These are phyloP conservation scores for Bromus sterilis DNA, from an alignment of 176 grass and related monocot species.

Conservation along the genomic window DNA sequence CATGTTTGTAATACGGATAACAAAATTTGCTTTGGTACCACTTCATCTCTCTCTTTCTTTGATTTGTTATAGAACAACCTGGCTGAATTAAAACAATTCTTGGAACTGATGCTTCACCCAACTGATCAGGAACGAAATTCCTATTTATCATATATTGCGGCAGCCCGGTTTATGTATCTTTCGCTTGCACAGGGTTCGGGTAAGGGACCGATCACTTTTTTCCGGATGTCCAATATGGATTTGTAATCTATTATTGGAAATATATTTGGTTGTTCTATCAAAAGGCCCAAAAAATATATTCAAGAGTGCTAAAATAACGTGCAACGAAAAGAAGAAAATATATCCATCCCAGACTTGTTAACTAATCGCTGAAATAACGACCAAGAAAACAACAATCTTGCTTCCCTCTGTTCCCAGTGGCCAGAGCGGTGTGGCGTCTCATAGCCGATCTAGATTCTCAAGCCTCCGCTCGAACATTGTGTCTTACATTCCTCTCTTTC, in stretches of 20 bases:
- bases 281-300: background rate
- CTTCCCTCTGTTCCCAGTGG: slow-evolving; percentile 3
- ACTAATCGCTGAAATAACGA: slow-evolving; percentile 10
- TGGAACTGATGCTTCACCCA: slow-evolving; percentile 25
- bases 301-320: background rate
- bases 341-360: background rate
- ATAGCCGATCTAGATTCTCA: too few relatives aligned
- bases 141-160: slow-evolving; percentile 7
- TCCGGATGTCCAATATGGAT: too few relatives aligned
- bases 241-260: too few relatives aligned
- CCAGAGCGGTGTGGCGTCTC: too few relatives aligned
- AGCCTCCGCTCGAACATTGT: too few relatives aligned
- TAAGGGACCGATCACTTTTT: too few relatives aligned
- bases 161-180: too few relatives aligned
- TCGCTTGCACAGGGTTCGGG: too few relatives aligned
- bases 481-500: too few relatives aligned
- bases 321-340: background rate
- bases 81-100: slow-evolving; percentile 2
- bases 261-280: background rate
- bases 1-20: slow-evolving; percentile 10
- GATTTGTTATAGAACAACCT: slow-evolving; percentile 40
- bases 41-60: slow-evolving; percentile 20
- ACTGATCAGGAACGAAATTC: background rate
- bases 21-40: slow-evolving; percentile 23
- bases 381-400: slow-evolving; percentile 17